A percentile compares a stretch with the other conserved stretches of the same genome.
These are phyloP conservation scores for Zelopaecilomyces penicillatus DNA, from an alignment of 2,329 filamentous ascomycete species.

Conservation along the genomic window DNA sequence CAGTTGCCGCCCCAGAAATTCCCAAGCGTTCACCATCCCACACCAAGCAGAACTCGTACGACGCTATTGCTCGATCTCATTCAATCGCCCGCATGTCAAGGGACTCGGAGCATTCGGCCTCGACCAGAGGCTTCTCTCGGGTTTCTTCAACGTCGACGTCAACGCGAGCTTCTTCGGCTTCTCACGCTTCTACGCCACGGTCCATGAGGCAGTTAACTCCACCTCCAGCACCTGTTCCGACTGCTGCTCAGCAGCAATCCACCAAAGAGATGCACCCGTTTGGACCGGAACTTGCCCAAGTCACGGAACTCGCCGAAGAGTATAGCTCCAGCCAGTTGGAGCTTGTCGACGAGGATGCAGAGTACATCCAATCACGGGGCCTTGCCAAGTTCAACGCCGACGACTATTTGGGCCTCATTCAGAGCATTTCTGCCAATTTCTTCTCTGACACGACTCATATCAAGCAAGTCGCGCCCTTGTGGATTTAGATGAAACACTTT, in stretches of 20 bases:
- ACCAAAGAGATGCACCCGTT: conserved; percentile 60
- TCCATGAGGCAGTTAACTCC: conserved; percentile 20
- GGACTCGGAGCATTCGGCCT: conserved; percentile 43
- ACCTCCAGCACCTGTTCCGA: conserved; percentile 21
- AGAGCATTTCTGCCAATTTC: conserved; percentile 56
- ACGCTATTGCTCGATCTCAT: conserved; percentile 59
- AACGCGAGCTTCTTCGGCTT: conserved; percentile 41
- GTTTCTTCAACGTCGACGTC: conserved; percentile 43
- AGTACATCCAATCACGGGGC: conserved; percentile 59
- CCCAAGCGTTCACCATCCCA: conserved; percentile 77
- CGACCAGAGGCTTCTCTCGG: conserved; percentile 47
- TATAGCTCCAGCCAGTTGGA: conserved; percentile 54
- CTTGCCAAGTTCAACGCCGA: conserved; percentile 67
- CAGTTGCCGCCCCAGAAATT: conserved; percentile 39
- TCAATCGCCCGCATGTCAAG: conserved; percentile 54
- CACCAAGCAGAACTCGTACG: conserved; percentile 74
- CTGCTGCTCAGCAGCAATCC: conserved; percentile 28
- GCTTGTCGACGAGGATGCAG: conserved; percentile 58
- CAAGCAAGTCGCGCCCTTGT: conserved; percentile 30
- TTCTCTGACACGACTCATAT: conserved; percentile 36
- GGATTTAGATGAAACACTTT: conserved; percentile 35
- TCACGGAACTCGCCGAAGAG: conserved; percentile 89
- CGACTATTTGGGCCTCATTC: conserved; percentile 78
- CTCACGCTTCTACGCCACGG: conserved; percentile 26
- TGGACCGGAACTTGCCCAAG: conserved; percentile 80